A percentile compares a stretch with the other conserved stretches of the same genome.
These are phyloP conservation scores for Rutstroemia sydowiana DNA, from an alignment of 2,329 filamentous ascomycete species.

Conservation along the genomic window DNA sequence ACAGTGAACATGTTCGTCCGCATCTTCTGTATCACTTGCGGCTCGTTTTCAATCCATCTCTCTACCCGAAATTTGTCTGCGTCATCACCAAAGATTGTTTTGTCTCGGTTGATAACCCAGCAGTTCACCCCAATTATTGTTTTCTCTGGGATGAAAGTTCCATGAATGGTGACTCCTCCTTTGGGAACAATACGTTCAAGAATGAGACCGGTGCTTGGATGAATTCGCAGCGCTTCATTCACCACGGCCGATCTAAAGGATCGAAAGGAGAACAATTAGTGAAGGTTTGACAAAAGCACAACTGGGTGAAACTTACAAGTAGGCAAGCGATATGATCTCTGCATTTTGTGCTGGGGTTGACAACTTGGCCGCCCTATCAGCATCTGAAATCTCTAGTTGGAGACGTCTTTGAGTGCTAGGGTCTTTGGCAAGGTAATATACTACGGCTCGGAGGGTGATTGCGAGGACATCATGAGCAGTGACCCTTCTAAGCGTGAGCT, in stretches of 20 bases:
- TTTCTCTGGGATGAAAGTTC: constrained; percentile 35
- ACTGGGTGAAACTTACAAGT: constrained; percentile 35
- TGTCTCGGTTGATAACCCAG: constrained; percentile 27
- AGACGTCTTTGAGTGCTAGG: constrained; percentile 11
- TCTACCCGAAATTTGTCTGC: constrained; percentile 41
- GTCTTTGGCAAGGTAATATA: background rate
- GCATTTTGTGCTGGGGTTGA: background rate
- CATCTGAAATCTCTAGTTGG: constrained; percentile 43
- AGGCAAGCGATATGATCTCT: constrained; percentile 28
- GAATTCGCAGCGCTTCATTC: constrained; percentile 42
- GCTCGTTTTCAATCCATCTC: constrained; percentile 35
- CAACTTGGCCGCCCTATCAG: constrained; percentile 30
- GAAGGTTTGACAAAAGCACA: no score
- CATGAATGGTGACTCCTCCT: constrained; percentile 36
- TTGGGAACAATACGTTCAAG: constrained; percentile 40
- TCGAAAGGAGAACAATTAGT: no score
- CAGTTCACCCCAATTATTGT: constrained; percentile 26
- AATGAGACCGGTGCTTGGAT: constrained; percentile 40
- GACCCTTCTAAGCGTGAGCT: background rate
- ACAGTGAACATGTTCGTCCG: background rate
- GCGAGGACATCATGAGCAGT: background rate
- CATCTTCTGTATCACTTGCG: constrained; percentile 26
- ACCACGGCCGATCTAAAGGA: constrained; percentile 24
- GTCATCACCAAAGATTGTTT: constrained; percentile 41
- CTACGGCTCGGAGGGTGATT: background rate